Evolutionary conservation across 2,329 filamentous ascomycete species (phyloP).

Genomic region (Ambrosiella cleistominuta): DNA sequence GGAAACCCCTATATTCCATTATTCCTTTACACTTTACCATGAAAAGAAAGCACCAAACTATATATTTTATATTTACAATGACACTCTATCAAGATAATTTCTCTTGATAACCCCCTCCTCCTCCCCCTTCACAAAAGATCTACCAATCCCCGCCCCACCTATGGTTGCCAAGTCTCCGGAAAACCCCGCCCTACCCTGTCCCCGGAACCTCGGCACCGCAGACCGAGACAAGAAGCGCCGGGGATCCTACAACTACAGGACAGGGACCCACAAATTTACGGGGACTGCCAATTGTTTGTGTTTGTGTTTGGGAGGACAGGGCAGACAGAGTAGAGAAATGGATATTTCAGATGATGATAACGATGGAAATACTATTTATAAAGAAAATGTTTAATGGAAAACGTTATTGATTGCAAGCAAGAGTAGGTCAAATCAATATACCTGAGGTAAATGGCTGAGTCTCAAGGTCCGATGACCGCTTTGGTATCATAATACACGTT

Average conservation of each 20-base stretch:
- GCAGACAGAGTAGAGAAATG: no score
- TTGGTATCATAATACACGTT: not conserved
- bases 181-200: not conserved
- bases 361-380: no score
- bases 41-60: no score
- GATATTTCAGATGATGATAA: no score
- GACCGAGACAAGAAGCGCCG: not conserved
- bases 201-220: not conserved
- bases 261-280: not conserved
- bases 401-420: no score
- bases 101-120: not conserved
- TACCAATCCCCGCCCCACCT: not conserved
- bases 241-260: not conserved
- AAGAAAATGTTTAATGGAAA: no score
- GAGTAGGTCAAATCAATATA: no score
- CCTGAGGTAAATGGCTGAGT: not conserved
- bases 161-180: not conserved
- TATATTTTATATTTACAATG: no score
- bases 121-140: not conserved
- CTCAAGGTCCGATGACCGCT: not conserved
- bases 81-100: no score
- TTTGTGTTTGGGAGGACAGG: no score
- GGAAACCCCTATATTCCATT: no score
- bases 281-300: not conserved
- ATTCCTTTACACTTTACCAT: no score